Conservation (phyloP, 1,284 basidiomycete genomes). For the Taiwanofungus camphoratus region DNA sequence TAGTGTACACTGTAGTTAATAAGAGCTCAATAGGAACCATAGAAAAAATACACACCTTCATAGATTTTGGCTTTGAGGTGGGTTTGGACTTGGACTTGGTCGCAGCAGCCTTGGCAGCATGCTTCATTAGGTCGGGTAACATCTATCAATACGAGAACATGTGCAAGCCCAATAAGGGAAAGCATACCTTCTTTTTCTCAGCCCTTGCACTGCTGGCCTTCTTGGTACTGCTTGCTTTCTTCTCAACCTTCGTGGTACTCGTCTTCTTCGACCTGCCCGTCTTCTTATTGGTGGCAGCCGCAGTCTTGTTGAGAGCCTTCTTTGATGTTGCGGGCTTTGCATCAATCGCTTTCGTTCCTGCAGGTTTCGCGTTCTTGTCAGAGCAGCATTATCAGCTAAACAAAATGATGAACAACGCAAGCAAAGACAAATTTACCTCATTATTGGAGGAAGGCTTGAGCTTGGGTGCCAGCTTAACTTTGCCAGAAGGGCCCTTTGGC, state of each 20-base stretch:
- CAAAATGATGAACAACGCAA: constrained; percentile 22
- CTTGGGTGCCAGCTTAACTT: constrained; percentile 44
- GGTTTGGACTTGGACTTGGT: constrained; percentile 30
- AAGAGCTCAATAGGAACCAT: too few relatives aligned
- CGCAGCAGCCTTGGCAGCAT: constrained; percentile 24
- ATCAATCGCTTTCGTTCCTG: too few relatives aligned
- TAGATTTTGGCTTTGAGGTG: constrained; percentile 19
- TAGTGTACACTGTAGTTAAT: too few relatives aligned
- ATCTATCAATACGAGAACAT: background rate
- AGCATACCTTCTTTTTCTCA: constrained; percentile 29
- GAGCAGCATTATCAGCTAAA: constrained; percentile 25
- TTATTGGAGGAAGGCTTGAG: constrained; percentile 43
- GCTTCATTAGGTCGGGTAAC: constrained; percentile 22
- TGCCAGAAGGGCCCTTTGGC: constrained; percentile 68
- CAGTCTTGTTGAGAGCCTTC: background rate
- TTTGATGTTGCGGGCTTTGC: too few relatives aligned
- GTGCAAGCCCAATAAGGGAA: background rate
- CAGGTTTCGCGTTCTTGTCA: constrained; percentile 36
- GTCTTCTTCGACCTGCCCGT: constrained; percentile 15
- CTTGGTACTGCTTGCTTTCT: constrained; percentile 29
- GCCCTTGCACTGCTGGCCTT: constrained; percentile 29
- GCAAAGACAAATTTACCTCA: constrained; percentile 40
- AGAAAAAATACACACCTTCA: constrained; percentile 5
- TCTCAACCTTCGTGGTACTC: constrained; percentile 24
- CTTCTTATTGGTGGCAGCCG: constrained; percentile 14